Conservation (phyloP, 352 stramenopile species). For the Phytopythium mirpurense region DNA sequence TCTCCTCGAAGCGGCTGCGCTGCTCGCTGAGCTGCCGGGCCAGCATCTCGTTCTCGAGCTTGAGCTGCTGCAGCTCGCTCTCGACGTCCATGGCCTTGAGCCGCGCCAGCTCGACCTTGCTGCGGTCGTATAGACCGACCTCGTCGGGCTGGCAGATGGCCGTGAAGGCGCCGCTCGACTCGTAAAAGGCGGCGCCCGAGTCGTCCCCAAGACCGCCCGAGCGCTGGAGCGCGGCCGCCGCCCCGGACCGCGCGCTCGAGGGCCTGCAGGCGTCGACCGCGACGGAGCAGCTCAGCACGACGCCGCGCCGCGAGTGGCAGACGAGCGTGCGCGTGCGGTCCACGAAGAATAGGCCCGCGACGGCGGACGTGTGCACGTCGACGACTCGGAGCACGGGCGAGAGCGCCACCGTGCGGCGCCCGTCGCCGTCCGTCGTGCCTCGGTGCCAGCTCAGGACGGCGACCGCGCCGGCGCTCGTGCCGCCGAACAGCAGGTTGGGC, state of each 20-base stretch:
- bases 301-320: slow-evolving; percentile 32
- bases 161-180: slow-evolving; percentile 10
- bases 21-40: slow-evolving; percentile 45
- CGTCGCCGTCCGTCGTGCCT: slow-evolving; percentile 14
- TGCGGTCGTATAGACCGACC: slow-evolving; percentile 52
- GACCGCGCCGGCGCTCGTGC: slow-evolving; percentile 34
- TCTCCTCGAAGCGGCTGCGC: slow-evolving; percentile 29
- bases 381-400: slow-evolving; percentile 22
- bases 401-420: slow-evolving; percentile 20
- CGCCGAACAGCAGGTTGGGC: slow-evolving; percentile 36
- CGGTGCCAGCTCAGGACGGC: slow-evolving; percentile 47
- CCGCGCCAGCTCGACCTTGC: slow-evolving; percentile 37
- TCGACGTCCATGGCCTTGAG: slow-evolving; percentile 59
- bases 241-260: neutral
- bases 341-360: slow-evolving; percentile 39
- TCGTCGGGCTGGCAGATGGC: slow-evolving; percentile 51
- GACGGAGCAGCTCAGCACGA: slow-evolving; percentile 35
- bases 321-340: slow-evolving; percentile 22
- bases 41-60: slow-evolving; percentile 70
- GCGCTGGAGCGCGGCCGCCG: neutral
- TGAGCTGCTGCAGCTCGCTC: slow-evolving; percentile 56
- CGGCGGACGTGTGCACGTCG: slow-evolving; percentile 43
- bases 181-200: slow-evolving; percentile 1
- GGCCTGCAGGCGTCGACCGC: slow-evolving; percentile 7
- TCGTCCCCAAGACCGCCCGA: neutral